Base-by-base conservation (phyloP, 768 basidiomycete genomes). In the Suillus subalutaceus region DNA sequence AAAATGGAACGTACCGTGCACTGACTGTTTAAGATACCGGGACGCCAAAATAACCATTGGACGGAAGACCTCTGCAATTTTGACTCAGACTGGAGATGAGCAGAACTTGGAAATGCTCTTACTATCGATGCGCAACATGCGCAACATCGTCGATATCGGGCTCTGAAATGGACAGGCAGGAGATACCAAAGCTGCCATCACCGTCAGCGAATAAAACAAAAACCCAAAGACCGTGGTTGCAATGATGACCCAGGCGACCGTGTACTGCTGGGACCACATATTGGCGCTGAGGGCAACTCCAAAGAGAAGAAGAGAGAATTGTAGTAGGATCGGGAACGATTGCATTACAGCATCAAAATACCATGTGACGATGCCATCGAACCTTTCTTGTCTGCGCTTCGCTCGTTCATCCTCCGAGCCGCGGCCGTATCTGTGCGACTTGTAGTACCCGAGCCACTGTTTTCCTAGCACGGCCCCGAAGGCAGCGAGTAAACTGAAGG, bases 401-500 rank as follows among this genome's bases (percentile, higher is more conserved):
- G 57, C 46, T 40, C 69, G 68, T 15, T 69, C 48, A 6, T 64
- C 64, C 40, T 40, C 32, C 15, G 64, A 57, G 7, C 69, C 69
- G 23, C 40, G 58, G 23, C 55, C 57, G 4, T 50, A 50, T 50
- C 48, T 13, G 15, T 30, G 44, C 1, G 30, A 35, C 12, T 41
- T 44, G 56, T 60, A 60, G 13, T 60, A 15, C n/a, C 7, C 32
- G 15, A 69, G 68, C 69, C 69, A 69, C 48, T 69, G 69, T 35
- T 69, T 69, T 9, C 68, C 68, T 13, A 69, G 30, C 10, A 69
- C 63, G 5, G 69, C 69, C 20, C 63, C 59, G 6, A 69, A 35
- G 6, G 69, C 69, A 18, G 69, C 68, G 32, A 66, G 57, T 8
- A 69, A 53, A 43, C 63, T 65, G 20, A 44, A 37, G 9, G 69